Base-by-base conservation (phyloP, 257 asterid species). In the Plantago major region DNA sequence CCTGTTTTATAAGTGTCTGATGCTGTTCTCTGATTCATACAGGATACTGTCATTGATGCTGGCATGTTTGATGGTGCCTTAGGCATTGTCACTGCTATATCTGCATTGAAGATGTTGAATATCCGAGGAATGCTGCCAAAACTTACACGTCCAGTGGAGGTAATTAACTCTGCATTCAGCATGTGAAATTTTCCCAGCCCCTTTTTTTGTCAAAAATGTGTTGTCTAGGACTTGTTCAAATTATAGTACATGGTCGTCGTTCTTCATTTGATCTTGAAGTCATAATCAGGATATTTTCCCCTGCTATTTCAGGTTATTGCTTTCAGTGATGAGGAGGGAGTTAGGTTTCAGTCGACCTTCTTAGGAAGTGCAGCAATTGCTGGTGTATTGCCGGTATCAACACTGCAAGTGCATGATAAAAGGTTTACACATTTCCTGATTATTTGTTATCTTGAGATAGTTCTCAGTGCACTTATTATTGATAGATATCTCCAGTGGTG, bases 301-400 rank as follows among this genome's bases (percentile, higher is more conserved):
- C 66, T 55, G 13, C 56, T 49, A 48, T 17, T 62, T 44, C 81
- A 89, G 97, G 94, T 89, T 46, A 82, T 93, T 67, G 97, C 99
- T 44, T 93, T 93, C 67, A 85, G 99, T 71, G 99, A 93, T 45
- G 99, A 93, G 84, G 99, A 93, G 79, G 97, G 99, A 75, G 99
- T 89, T 44, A 82, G 97, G 78, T 93, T 93, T 68, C 99, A 89
- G 60, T 83, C 97, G 3, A 93, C 99, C 64, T 93, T 89, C 82
- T 75, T 93, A 74, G 99, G 99, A 66, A 93, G 97, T 79, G 97
- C 99, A 68, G 99, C 96, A 56, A 83, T 89, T 80, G 95, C 99
- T 68, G 99, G 97, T 72, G 79, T 83, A 63, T 73, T 93, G 73
- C 95, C 97, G 19, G 80, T 58, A 67, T 83, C 95, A 51, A 74